Conservation (phyloP, 2,329 filamentous ascomycete genomes). For the Pezicula rhizophila region DNA sequence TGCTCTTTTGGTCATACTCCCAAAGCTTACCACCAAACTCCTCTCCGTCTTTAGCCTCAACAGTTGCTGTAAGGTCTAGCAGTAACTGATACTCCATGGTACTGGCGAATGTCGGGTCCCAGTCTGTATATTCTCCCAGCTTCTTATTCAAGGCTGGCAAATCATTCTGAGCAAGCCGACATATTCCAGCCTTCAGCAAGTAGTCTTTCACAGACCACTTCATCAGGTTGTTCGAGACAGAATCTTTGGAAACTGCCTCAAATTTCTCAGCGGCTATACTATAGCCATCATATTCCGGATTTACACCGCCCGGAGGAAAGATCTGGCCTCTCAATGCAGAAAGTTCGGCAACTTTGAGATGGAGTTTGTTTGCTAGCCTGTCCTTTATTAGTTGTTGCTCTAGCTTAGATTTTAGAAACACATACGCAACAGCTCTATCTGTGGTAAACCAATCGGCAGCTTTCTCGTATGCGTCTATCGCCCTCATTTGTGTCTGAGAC, state of each 20-base stretch:
- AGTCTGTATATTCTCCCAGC: conserved; percentile 80
- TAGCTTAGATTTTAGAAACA: conserved; percentile 15
- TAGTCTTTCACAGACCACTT: conserved; percentile 94
- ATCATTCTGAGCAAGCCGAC: too few species aligned
- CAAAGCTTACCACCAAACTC: conserved; percentile 80
- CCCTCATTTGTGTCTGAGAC: conserved; percentile 47
- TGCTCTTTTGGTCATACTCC: conserved; percentile 86
- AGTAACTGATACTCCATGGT: conserved; percentile 80
- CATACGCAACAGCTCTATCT: conserved; percentile 77
- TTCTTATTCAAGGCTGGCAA: too few species aligned
- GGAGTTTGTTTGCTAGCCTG: conserved; percentile 87
- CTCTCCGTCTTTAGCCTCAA: conserved; percentile 75
- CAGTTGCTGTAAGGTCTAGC: conserved; percentile 65
- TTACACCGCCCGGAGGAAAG: too few species aligned
- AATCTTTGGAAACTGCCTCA: conserved; percentile 73
- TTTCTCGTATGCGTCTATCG: conserved; percentile 76
- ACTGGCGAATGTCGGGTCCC: conserved; percentile 69
- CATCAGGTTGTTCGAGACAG: conserved; percentile 86
- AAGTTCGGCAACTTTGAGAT: conserved; percentile 85
- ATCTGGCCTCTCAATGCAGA: conserved; percentile 69
- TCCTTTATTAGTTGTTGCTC: conserved; percentile 2
- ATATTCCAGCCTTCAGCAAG: conserved; percentile 88
- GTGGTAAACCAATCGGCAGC: conserved; percentile 86
- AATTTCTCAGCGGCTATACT: conserved; percentile 75
- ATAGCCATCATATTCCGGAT: conserved; percentile 47